Conservation (phyloP, 192 early-diverging fungal genomes). For the Coemansia sp. region DNA sequence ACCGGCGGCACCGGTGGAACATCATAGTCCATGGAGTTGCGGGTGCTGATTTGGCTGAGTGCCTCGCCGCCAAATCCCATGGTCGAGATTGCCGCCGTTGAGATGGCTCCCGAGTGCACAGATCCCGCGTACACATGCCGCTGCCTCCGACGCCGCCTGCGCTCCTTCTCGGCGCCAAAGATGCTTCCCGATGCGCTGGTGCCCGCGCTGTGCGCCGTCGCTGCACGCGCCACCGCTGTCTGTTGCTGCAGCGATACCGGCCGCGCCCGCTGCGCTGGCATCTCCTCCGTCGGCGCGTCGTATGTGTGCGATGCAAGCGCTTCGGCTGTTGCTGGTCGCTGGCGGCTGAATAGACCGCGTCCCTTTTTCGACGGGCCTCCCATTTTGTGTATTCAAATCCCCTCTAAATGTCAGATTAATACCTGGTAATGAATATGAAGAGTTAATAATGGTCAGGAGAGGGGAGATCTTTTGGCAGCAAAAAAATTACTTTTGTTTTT, state of each 20-base stretch:
- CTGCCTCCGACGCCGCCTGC: neutral
- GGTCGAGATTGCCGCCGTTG: conserved; percentile 2
- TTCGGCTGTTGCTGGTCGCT: neutral
- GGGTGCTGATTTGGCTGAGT: neutral
- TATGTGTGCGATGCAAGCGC: neutral
- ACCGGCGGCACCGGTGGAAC: neutral
- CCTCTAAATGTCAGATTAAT: no score
- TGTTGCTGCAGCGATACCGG: neutral
- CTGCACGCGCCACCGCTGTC: neutral
- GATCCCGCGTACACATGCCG: neutral
- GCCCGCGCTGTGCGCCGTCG: neutral
- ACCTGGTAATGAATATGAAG: no score
- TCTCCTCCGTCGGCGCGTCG: neutral
- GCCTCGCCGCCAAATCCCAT: conserved; percentile 1
- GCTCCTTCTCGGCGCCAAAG: neutral
- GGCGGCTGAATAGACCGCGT: neutral
- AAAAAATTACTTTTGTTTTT: no score
- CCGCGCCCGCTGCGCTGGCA: neutral
- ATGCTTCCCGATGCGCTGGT: neutral
- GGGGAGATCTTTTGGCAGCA: no score
- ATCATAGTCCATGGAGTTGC: conserved; percentile 2
- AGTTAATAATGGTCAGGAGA: no score
- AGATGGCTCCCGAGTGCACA: conserved; percentile 3
- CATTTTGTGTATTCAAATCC: no score
- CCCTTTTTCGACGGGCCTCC: neutral